phyloP scores from a whole-genome alignment of 768 basidiomycete genomes.

The Mycena chlorophos region DNA sequence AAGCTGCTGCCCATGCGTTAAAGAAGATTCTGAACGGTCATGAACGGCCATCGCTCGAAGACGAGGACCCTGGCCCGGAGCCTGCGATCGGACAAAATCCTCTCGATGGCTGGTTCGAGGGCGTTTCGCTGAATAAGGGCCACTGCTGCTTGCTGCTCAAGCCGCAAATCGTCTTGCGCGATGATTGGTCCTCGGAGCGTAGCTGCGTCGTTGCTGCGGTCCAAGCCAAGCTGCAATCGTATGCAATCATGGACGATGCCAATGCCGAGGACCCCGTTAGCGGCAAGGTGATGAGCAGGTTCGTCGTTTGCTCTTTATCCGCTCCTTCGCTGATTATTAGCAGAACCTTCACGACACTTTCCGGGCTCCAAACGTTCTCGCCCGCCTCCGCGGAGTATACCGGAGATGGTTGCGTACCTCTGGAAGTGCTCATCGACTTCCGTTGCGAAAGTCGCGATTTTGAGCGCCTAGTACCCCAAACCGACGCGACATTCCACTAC shows the following conservation, averaged over 20 bases:
- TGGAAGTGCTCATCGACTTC: constrained; percentile 86
- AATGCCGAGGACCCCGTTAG: constrained; percentile 82
- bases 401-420: constrained; percentile 66
- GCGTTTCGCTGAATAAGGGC: constrained; percentile 65
- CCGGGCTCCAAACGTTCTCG: constrained; percentile 85
- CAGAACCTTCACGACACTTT: constrained; percentile 77
- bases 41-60: constrained; percentile 46
- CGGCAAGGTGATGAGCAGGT: constrained; percentile 86
- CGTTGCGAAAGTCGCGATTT: constrained; percentile 80
- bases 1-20: constrained; percentile 65
- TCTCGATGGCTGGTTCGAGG: constrained; percentile 70
- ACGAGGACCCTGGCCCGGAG: constrained; percentile 32
- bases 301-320: constrained; percentile 18
- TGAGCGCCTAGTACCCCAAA: constrained; percentile 88
- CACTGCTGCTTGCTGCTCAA: constrained; percentile 87
- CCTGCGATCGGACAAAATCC: constrained; percentile 50
- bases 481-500: constrained; percentile 80
- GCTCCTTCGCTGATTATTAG: constrained; percentile 2
- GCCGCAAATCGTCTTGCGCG: constrained; percentile 83
- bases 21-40: constrained; percentile 65
- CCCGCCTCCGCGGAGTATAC: constrained; percentile 50
- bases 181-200: constrained; percentile 52
- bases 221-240: constrained; percentile 76
- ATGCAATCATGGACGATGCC: constrained; percentile 76
- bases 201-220: constrained; percentile 76